A percentile compares a stretch with the other conserved stretches of the same genome.
These are phyloP conservation scores for Chalara sp. DNA, from an alignment of 2,329 filamentous ascomycete genomes.

Conservation along the genomic window DNA sequence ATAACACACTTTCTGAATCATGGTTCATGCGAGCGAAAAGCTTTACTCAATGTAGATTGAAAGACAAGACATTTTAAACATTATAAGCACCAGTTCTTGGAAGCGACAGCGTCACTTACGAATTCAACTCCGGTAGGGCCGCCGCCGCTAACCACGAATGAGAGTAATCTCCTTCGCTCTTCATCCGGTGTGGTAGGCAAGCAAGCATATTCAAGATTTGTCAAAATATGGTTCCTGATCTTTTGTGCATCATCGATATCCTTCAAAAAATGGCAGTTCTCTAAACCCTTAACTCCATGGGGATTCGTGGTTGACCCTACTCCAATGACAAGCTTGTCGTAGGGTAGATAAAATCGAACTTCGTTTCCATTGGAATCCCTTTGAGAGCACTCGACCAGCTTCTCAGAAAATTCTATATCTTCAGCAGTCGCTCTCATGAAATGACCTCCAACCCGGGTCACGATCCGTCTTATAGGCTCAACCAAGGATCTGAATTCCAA, in stretches of 20 bases:
- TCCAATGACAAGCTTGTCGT: constrained; percentile 91
- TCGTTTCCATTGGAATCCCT: constrained; percentile 64
- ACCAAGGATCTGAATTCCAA: constrained; percentile 85
- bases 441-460: constrained; percentile 72
- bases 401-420: constrained; percentile 85
- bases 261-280: constrained; percentile 92
- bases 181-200: constrained; percentile 88
- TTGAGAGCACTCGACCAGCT: constrained; percentile 82
- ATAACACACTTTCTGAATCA: too few species aligned
- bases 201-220: constrained; percentile 85
- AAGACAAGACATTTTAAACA: too few species aligned
- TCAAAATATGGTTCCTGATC: constrained; percentile 82
- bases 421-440: constrained; percentile 84
- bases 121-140: constrained; percentile 97
- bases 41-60: too few species aligned
- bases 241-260: constrained; percentile 85
- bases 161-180: constrained; percentile 79
- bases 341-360: constrained; percentile 84
- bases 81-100: too few species aligned
- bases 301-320: constrained; percentile 91
- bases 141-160: constrained; percentile 93
- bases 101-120: constrained; percentile 28
- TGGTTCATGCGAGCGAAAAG: too few species aligned
- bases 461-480: constrained; percentile 83
- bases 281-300: constrained; percentile 90